These are phyloP conservation scores for Agaricus subrufescens DNA, from an alignment of 768 basidiomycete genomes.

Conservation along the genomic window DNA sequence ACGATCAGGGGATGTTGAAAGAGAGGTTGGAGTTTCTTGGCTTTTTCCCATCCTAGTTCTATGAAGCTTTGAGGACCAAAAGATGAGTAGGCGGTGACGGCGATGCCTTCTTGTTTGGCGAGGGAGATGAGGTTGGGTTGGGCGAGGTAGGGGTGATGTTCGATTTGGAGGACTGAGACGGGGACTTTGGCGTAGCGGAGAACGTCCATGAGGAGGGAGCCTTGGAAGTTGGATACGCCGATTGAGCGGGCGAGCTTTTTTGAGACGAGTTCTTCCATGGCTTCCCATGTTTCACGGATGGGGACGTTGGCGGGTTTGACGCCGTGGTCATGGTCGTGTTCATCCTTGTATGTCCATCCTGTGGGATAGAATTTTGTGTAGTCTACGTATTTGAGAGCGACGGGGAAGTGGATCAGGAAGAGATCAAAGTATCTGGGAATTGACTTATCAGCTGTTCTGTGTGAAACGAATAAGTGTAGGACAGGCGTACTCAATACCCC, in stretches of 20 bases:
- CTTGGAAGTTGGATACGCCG: constrained; percentile 73
- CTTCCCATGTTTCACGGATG: constrained; percentile 79
- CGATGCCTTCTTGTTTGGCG: constrained; percentile 53
- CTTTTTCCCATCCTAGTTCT: constrained; percentile 63
- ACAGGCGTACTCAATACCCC: constrained; percentile 61
- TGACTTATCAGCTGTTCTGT: no score
- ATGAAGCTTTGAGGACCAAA: constrained; percentile 40
- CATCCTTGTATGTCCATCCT: constrained; percentile 72
- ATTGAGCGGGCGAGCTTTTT: constrained; percentile 71
- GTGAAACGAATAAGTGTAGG: background rate
- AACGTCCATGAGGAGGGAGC: constrained; percentile 68
- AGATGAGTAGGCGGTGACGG: constrained; percentile 62
- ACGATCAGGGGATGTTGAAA: constrained; percentile 43
- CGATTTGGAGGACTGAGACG: constrained; percentile 68
- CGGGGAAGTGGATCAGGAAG: constrained; percentile 83
- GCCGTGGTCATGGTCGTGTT: constrained; percentile 27
- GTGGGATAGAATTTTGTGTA: constrained; percentile 73
- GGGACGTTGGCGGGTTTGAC: constrained; percentile 61
- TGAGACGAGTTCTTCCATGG: constrained; percentile 77
- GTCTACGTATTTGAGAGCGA: constrained; percentile 78
- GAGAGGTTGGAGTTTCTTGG: constrained; percentile 45
- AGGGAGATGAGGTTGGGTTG: constrained; percentile 53
- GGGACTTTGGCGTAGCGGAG: constrained; percentile 71
- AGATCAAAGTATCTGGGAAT: constrained; percentile 60
- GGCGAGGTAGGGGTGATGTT: constrained; percentile 67